These are phyloP conservation scores for Hypholoma sublateritium DNA, from an alignment of 768 basidiomycete genomes.

Conservation along the genomic window DNA sequence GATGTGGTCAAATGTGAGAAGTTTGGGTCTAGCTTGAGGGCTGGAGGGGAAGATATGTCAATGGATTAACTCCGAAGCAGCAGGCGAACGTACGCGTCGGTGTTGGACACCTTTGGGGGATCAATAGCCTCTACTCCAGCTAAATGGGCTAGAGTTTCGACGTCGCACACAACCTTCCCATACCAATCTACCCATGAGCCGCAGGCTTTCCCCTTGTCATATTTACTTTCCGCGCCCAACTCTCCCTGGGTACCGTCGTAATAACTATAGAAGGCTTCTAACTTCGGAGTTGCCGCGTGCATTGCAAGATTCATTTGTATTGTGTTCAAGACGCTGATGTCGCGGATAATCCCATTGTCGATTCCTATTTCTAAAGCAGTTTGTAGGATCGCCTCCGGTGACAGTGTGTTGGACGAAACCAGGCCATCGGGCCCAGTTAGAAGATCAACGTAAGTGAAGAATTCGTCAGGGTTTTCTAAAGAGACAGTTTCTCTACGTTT, in stretches of 20 bases:
- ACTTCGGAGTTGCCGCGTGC: constrained; percentile 75
- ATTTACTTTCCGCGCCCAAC: constrained; percentile 10
- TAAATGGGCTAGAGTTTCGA: constrained; percentile 54
- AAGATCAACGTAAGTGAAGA: constrained; percentile 75
- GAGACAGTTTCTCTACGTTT: constrained; percentile 73
- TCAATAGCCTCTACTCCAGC: constrained; percentile 52
- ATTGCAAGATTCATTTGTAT: constrained; percentile 76
- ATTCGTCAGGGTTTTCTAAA: constrained; percentile 66
- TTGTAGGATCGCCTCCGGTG: constrained; percentile 54
- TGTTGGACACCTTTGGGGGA: constrained; percentile 23
- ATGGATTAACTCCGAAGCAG: not conserved
- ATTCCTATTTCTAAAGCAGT: constrained; percentile 52
- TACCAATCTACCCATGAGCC: constrained; percentile 88
- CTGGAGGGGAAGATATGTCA: constrained; percentile 12
- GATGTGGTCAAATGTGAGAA: constrained; percentile 79
- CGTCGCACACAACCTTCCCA: constrained; percentile 69
- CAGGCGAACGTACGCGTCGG: constrained; percentile 25
- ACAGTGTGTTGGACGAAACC: constrained; percentile 31
- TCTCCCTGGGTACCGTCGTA: constrained; percentile 43
- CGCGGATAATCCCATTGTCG: constrained; percentile 45
- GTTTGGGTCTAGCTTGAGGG: constrained; percentile 41
- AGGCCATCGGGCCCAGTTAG: constrained; percentile 52
- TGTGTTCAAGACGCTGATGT: constrained; percentile 49
- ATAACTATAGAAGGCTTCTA: constrained; percentile 82
- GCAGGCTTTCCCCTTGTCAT: constrained; percentile 34